A percentile compares a stretch with the other conserved stretches of the same genome.
These are phyloP conservation scores for Saccharomycopsis fibuligera DNA, from an alignment of 805 yeast species.

Conservation along the genomic window DNA sequence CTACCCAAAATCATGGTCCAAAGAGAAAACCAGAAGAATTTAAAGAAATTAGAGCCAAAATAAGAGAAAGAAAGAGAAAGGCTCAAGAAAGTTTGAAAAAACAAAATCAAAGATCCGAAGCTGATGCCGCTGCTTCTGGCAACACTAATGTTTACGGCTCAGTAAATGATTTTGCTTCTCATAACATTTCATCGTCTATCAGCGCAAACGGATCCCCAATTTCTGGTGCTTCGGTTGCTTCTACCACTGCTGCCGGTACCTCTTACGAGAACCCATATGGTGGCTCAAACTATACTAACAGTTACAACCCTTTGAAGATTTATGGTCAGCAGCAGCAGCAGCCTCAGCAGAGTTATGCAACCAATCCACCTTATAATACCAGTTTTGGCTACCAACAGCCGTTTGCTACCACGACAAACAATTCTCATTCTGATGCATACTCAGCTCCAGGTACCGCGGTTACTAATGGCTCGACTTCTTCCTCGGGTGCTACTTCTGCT, in stretches of 20 bases:
- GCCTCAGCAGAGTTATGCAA: too few relatives aligned
- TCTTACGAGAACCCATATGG: background rate
- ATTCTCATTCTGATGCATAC: too few relatives aligned
- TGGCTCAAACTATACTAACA: background rate
- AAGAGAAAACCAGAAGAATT: conserved; percentile 52
- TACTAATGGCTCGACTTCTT: too few relatives aligned
- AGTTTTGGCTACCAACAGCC: too few relatives aligned
- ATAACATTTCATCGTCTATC: background rate
- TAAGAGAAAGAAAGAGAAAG: conserved; percentile 36
- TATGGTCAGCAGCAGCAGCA: too few relatives aligned
- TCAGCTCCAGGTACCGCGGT: too few relatives aligned
- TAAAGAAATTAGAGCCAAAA: conserved; percentile 39
- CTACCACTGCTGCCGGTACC: background rate
- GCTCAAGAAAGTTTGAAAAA: conserved; percentile 21
- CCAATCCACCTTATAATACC: too few relatives aligned
- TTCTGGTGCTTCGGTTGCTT: background rate
- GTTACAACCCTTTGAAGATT: conserved; percentile 4
- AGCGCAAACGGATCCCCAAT: background rate
- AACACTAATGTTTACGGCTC: background rate
- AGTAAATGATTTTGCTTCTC: background rate
- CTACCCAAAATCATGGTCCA: conserved; percentile 47
- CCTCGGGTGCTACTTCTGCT: too few relatives aligned
- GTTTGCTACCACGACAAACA: too few relatives aligned
- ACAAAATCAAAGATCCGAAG: background rate
- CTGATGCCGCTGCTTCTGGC: background rate